phyloP scores from a whole-genome alignment of 164 flowering plant species.

The Tinospora cordifolia region DNA sequence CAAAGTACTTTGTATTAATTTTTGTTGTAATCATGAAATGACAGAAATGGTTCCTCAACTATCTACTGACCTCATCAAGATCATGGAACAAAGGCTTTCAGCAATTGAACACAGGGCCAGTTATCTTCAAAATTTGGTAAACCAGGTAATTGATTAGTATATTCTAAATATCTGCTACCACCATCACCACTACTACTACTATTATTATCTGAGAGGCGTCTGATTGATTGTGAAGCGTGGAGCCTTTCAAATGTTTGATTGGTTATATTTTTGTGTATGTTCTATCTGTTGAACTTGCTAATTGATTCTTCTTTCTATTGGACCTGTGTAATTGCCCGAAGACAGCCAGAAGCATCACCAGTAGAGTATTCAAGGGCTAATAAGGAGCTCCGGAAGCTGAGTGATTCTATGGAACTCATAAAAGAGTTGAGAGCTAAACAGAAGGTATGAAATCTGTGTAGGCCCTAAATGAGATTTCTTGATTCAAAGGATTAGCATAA shows the following conservation, averaged over 20 bases:
- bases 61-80: slow-evolving; percentile 47
- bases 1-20: not conserved
- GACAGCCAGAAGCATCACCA: slow-evolving; percentile 83
- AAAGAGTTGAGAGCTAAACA: slow-evolving; percentile 57
- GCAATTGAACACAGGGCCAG: slow-evolving; percentile 52
- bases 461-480: not conserved
- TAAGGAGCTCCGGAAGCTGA: slow-evolving; percentile 74
- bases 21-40: not conserved
- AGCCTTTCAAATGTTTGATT: not conserved
- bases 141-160: slow-evolving; percentile 35
- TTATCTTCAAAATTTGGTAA: slow-evolving; percentile 44
- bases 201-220: not conserved
- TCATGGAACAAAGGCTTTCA: slow-evolving; percentile 68
- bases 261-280: not conserved
- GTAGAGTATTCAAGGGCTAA: slow-evolving; percentile 70
- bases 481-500: not conserved
- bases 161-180: slow-evolving; percentile 1
- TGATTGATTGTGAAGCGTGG: not conserved
- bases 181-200: too few relatives aligned
- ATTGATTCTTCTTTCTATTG: slow-evolving; percentile 8
- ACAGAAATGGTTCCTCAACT: slow-evolving; percentile 42
- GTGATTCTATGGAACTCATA: slow-evolving; percentile 55
- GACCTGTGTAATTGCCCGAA: slow-evolving; percentile 35
- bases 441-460: slow-evolving; percentile 38
- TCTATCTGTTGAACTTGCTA: not conserved